These are phyloP conservation scores for Moringa oleifera DNA, from an alignment of 345 rosid genomes.

Conservation along the genomic window DNA sequence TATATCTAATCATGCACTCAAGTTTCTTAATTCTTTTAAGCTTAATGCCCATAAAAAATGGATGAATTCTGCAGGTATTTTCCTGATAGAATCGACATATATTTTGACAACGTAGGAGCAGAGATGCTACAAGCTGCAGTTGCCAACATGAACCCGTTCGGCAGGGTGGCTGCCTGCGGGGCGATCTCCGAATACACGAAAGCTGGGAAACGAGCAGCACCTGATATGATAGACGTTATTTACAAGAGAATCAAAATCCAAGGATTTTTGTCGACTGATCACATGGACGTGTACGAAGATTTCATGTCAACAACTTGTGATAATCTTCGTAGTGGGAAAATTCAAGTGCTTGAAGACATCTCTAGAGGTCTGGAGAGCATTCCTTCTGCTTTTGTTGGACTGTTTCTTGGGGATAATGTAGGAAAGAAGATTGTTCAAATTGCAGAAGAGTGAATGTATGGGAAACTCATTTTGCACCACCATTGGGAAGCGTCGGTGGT, in stretches of 20 bases:
- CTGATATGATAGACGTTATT: conserved; percentile 34
- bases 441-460: no score
- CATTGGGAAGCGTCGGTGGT: no score
- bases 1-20: no score
- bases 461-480: no score
- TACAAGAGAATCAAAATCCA: conserved; percentile 49
- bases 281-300: conserved; percentile 22
- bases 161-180: conserved; percentile 52
- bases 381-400: conserved; percentile 39
- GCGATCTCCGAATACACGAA: conserved; percentile 42
- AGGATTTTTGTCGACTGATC: conserved; percentile 39
- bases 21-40: no score
- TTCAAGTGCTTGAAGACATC: conserved; percentile 40
- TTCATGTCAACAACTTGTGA: conserved; percentile 38
- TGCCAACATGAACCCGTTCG: conserved; percentile 39
- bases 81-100: conserved; percentile 52
- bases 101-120: conserved; percentile 57
- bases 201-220: conserved; percentile 28
- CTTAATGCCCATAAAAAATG: no score
- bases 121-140: conserved; percentile 52
- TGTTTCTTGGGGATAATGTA: conserved; percentile 32
- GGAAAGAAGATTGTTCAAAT: conserved; percentile 24
- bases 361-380: conserved; percentile 41
- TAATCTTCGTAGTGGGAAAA: conserved; percentile 21
- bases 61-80: conserved; percentile 36